Evolutionary conservation across 2,329 filamentous ascomycete species (phyloP).

Genomic region (Graphiopsis chlorocephala): DNA sequence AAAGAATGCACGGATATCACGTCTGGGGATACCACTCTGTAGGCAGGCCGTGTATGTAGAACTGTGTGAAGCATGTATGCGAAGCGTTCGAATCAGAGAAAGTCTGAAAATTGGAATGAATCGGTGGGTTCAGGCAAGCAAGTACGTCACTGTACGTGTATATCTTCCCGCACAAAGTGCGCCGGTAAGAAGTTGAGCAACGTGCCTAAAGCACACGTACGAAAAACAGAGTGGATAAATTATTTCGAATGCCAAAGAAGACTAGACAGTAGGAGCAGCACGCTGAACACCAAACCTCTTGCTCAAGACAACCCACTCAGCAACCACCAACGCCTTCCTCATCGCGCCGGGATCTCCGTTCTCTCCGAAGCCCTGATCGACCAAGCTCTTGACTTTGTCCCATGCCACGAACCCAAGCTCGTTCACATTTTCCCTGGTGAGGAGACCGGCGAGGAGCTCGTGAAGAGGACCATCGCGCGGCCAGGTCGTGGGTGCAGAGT

Average conservation of each 20-base stretch:
- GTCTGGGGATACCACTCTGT: background rate
- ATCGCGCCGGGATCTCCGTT: slow-evolving; percentile 33
- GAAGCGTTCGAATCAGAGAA: background rate
- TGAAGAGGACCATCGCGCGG: slow-evolving; percentile 45
- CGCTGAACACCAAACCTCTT: slow-evolving; percentile 43
- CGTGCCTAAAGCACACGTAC: background rate
- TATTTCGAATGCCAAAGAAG: background rate
- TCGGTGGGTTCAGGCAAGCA: background rate
- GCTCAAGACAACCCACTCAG: slow-evolving; percentile 46
- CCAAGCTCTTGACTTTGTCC: slow-evolving; percentile 33
- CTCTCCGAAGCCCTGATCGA: slow-evolving; percentile 42
- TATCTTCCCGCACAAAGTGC: background rate
- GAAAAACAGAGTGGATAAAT: background rate
- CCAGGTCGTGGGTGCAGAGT: slow-evolving; percentile 46
- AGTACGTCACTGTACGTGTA: background rate
- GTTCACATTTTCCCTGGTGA: slow-evolving; percentile 32
- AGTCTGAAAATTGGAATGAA: background rate
- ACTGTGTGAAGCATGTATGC: background rate
- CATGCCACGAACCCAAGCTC: slow-evolving; percentile 37
- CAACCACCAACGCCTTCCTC: slow-evolving; percentile 39
- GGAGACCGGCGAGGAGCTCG: slow-evolving; percentile 29
- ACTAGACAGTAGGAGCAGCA: background rate
- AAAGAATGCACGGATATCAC: background rate
- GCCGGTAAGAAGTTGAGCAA: background rate
- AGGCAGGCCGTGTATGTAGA: background rate